These are phyloP conservation scores for Miamiensis avidus DNA, from an alignment of 169 alveolate species.

Conservation along the genomic window DNA sequence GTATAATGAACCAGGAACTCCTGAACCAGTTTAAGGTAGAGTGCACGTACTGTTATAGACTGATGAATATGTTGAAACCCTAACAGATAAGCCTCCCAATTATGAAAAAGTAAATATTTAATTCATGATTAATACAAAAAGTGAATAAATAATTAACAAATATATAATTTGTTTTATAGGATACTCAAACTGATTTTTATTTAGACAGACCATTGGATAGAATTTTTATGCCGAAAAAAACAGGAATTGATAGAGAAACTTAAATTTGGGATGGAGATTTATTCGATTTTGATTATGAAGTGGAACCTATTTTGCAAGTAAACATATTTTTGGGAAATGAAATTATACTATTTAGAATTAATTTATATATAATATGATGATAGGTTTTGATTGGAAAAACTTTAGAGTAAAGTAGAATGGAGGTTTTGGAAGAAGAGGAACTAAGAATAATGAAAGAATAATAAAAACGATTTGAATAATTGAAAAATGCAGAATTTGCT, in stretches of 20 bases:
- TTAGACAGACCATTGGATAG: constrained; percentile 89
- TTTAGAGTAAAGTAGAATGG: constrained; percentile 80
- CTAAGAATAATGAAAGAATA: constrained; percentile 81
- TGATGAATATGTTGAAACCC: constrained; percentile 80
- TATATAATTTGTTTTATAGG: constrained; percentile 23
- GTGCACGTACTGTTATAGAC: constrained; percentile 82
- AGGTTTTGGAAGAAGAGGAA: constrained; percentile 90
- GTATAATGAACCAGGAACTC: constrained; percentile 56
- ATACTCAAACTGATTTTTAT: constrained; percentile 88
- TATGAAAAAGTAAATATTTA: constrained; percentile 60
- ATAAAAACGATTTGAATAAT: constrained; percentile 84
- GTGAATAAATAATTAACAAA: not conserved
- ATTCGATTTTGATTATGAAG: constrained; percentile 89
- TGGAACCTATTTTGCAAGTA: constrained; percentile 73
- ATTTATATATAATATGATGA: too few relatives aligned
- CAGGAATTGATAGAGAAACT: constrained; percentile 85
- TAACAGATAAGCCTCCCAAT: constrained; percentile 86
- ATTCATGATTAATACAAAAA: constrained; percentile 50
- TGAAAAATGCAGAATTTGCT: constrained; percentile 78
- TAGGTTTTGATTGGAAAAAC: constrained; percentile 76
- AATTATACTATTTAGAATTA: too few relatives aligned
- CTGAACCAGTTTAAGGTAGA: constrained; percentile 82
- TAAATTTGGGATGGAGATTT: constrained; percentile 91
- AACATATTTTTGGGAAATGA: not conserved
- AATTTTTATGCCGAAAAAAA: constrained; percentile 85